Evolutionary conservation across 31 red algal species (phyloP).

Genomic region (Asparagopsis taxiformis): DNA sequence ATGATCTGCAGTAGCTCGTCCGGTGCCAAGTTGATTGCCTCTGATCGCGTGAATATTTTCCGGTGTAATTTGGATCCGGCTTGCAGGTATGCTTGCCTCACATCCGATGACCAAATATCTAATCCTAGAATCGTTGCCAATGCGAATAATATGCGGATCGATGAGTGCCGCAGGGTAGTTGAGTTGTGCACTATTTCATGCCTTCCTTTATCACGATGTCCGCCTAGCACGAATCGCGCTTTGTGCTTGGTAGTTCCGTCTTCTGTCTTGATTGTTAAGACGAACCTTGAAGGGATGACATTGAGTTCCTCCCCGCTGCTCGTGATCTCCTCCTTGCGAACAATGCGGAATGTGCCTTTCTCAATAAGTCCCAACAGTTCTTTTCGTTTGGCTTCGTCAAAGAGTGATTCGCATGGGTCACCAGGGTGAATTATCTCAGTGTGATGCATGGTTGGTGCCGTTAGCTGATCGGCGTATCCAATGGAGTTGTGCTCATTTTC

Average conservation of each 20-base stretch:
- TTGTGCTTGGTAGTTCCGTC: conserved; percentile 25
- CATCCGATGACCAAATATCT: conserved; percentile 27
- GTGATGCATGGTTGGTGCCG: too few relatives aligned
- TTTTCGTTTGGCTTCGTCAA: too few relatives aligned
- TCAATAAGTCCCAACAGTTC: too few relatives aligned
- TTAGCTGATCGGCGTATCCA: too few relatives aligned
- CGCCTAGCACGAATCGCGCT: conserved; percentile 37
- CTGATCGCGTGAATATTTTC: conserved; percentile 8
- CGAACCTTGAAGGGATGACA: conserved; percentile 25
- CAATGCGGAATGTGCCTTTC: too few relatives aligned
- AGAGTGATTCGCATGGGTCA: too few relatives aligned
- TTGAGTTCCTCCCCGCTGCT: not conserved
- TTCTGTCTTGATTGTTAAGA: conserved; percentile 21
- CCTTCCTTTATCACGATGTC: conserved; percentile 20
- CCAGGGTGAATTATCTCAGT: too few relatives aligned
- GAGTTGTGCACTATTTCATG: conserved; percentile 17
- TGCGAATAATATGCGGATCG: conserved; percentile 18
- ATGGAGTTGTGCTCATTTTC: not conserved
- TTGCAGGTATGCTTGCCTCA: conserved; percentile 58
- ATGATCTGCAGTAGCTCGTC: conserved; percentile 10
- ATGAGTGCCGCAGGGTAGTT: conserved; percentile 21
- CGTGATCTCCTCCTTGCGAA: not conserved
- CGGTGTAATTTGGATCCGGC: not conserved
- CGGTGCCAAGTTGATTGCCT: not conserved
- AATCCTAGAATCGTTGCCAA: conserved; percentile 16